Conservation (phyloP, 2,329 filamentous ascomycete genomes). For the Aspergillus sp. region DNA sequence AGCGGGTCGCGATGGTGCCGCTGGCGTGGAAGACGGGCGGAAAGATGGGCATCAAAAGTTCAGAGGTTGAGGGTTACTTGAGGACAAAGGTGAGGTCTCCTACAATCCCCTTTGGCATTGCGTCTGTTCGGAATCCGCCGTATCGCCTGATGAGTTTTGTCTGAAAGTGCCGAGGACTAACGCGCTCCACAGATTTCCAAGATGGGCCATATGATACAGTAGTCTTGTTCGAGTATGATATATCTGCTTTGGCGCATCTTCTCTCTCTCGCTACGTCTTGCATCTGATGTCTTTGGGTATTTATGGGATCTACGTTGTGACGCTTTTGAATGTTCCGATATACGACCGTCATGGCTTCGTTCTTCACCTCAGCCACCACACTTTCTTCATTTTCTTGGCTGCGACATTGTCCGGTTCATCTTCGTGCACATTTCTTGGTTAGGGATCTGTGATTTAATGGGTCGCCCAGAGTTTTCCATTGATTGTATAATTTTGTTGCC, state of each 20-base stretch:
- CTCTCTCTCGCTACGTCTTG: slow-evolving; percentile 2
- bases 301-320: not conserved
- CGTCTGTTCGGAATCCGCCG: not conserved
- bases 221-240: slow-evolving; percentile 10
- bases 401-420: not conserved
- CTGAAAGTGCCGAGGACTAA: slow-evolving; percentile 3
- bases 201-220: slow-evolving; percentile 73
- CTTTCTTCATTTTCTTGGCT: not conserved
- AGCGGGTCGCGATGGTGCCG: slow-evolving; percentile 93
- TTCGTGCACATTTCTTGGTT: not conserved
- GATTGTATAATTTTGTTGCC: not conserved
- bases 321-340: not conserved
- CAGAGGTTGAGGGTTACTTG: slow-evolving; percentile 90
- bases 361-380: not conserved
- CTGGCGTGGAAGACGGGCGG: slow-evolving; percentile 82
- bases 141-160: not conserved
- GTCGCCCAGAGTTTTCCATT: not conserved
- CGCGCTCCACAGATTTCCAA: slow-evolving; percentile 65
- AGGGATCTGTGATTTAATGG: not conserved
- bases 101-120: not conserved
- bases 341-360: not conserved
- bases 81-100: slow-evolving; percentile 75
- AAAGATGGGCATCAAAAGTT: slow-evolving; percentile 75
- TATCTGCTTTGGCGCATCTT: slow-evolving; percentile 3
- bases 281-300: not conserved